Conservation (phyloP, 805 yeast genomes). For the Cyberlindnera meyerae region DNA sequence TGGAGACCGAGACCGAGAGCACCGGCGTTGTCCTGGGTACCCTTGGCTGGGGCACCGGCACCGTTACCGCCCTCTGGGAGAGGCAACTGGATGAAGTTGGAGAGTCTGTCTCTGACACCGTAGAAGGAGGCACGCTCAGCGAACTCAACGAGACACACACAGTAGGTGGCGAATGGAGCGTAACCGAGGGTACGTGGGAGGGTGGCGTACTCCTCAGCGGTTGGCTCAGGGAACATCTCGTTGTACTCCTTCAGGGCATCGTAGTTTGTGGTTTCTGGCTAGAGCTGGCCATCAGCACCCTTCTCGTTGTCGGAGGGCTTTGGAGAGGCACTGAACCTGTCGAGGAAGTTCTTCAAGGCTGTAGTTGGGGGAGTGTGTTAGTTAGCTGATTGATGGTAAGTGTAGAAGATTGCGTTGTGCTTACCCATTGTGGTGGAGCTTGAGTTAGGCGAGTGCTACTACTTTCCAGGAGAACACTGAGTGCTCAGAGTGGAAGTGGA, state of each 20-base stretch:
- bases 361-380: not conserved
- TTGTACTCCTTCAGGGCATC: constrained; percentile 10
- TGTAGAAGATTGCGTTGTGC: no score
- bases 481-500: no score
- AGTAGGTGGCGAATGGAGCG: constrained; percentile 45
- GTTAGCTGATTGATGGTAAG: no score
- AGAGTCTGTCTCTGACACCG: constrained; percentile 72
- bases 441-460: no score
- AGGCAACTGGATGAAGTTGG: constrained; percentile 67
- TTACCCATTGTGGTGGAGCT: no score
- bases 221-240: constrained; percentile 32
- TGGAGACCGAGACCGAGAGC: constrained; percentile 55
- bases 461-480: no score
- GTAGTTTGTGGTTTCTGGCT: constrained; percentile 1
- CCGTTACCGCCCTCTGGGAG: constrained; percentile 37
- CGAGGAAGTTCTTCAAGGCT: constrained; percentile 5
- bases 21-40: constrained; percentile 35
- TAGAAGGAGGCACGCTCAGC: constrained; percentile 79
- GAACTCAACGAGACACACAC: constrained; percentile 64
- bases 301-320: constrained; percentile 2
- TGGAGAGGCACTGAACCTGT: constrained; percentile 3
- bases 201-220: constrained; percentile 38
- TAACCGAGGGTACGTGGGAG: constrained; percentile 39
- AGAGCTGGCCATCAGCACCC: constrained; percentile 2
- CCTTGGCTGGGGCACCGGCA: constrained; percentile 23